phyloP scores from a whole-genome alignment of 345 rosid genomes.

The Balakata baccata region DNA sequence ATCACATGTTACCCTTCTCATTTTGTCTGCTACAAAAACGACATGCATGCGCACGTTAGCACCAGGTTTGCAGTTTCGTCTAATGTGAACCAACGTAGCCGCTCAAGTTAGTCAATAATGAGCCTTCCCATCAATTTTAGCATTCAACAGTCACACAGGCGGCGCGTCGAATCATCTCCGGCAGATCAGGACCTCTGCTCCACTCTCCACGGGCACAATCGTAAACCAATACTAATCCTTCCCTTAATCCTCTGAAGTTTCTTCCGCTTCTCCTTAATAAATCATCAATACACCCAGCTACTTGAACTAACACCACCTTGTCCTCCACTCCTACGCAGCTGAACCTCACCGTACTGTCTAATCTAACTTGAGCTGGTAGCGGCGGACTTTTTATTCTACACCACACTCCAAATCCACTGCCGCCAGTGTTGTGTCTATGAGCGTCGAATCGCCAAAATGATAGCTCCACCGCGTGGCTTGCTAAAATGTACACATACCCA shows the following conservation, averaged over 20 bases:
- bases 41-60: conserved; percentile 13
- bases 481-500: conserved; percentile 56
- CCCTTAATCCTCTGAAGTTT: conserved; percentile 50
- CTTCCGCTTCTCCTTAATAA: conserved; percentile 73
- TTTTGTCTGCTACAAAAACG: conserved; percentile 22
- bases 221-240: conserved; percentile 63
- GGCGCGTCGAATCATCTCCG: conserved; percentile 78
- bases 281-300: conserved; percentile 76
- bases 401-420: conserved; percentile 69
- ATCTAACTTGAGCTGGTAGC: conserved; percentile 59
- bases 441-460: conserved; percentile 84
- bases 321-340: conserved; percentile 65
- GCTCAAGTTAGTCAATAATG: not conserved
- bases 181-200: conserved; percentile 71
- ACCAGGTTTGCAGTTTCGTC: not conserved
- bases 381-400: conserved; percentile 70
- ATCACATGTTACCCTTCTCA: conserved; percentile 8
- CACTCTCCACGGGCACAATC: conserved; percentile 57
- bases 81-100: not conserved
- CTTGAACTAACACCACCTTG: conserved; percentile 71
- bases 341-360: conserved; percentile 75
- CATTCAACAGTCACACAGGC: conserved; percentile 70
- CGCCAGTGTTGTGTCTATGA: conserved; percentile 28
- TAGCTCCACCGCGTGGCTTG: conserved; percentile 87
- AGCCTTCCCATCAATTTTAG: not conserved